Evolutionary conservation across 129 eudicot species (phyloP).

Genomic region (Chrysanthemum makinoi): DNA sequence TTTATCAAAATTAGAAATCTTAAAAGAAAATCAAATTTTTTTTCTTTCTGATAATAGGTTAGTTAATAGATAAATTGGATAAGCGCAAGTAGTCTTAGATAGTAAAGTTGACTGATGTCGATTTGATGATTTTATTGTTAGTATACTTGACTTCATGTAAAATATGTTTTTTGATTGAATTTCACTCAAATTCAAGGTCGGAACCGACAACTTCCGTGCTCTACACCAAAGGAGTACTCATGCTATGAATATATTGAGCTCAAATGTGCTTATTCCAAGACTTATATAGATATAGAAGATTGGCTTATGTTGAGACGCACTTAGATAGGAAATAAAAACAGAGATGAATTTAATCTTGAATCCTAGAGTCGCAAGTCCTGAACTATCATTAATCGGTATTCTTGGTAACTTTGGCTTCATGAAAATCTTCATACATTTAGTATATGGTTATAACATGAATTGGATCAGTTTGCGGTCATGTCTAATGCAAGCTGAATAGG

Average conservation of each 20-base stretch:
- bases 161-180: too few relatives aligned
- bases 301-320: neutral
- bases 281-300: neutral
- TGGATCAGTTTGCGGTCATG: too few relatives aligned
- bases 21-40: too few relatives aligned
- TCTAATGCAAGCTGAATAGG: conserved; percentile 35
- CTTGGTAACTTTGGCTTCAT: conserved; percentile 53
- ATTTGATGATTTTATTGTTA: too few relatives aligned
- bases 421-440: too few relatives aligned
- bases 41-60: too few relatives aligned
- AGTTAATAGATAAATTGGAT: too few relatives aligned
- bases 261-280: neutral
- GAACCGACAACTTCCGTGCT: conserved; percentile 82
- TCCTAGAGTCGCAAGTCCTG: conserved; percentile 44
- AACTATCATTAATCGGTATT: conserved; percentile 64
- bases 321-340: conserved; percentile 76
- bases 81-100: too few relatives aligned
- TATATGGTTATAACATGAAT: too few relatives aligned
- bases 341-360: conserved; percentile 83
- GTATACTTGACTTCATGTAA: too few relatives aligned
- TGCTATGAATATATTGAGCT: neutral
- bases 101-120: too few relatives aligned
- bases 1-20: too few relatives aligned
- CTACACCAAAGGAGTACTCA: conserved; percentile 26
- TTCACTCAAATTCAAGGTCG: conserved; percentile 76